Evolutionary conservation across 2,329 filamentous ascomycete genomes (phyloP).

Genomic region (Hypoxylon sp.): DNA sequence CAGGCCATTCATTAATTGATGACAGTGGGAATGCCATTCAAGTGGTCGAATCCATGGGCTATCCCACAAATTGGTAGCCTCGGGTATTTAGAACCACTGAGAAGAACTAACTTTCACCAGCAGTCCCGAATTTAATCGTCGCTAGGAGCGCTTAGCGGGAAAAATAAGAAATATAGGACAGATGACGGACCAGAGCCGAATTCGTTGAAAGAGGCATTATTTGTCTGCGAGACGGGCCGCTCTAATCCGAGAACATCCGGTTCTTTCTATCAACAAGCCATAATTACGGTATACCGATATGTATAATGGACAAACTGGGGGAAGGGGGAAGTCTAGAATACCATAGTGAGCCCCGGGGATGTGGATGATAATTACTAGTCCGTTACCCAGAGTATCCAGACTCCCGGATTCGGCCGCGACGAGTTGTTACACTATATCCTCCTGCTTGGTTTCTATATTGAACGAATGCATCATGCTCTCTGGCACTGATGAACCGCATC

Average conservation of each 20-base stretch:
- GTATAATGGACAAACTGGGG: constrained; percentile 13
- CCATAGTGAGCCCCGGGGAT: constrained; percentile 14
- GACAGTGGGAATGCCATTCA: constrained; percentile 35
- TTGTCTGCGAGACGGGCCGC: constrained; percentile 22
- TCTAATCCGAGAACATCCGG: constrained; percentile 31
- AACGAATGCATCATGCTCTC: constrained; percentile 29
- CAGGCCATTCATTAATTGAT: constrained; percentile 46
- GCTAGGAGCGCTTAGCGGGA: constrained; percentile 43
- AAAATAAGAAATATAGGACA: constrained; percentile 35
- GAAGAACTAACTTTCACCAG: constrained; percentile 34
- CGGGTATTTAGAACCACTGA: constrained; percentile 45
- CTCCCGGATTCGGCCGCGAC: constrained; percentile 31
- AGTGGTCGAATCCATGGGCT: constrained; percentile 41
- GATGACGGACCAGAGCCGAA: constrained; percentile 26
- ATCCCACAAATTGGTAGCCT: constrained; percentile 47
- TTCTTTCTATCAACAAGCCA: constrained; percentile 13
- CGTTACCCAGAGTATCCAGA: constrained; percentile 40
- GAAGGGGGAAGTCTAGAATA: constrained; percentile 16
- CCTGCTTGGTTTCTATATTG: constrained; percentile 27
- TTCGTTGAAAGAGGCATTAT: constrained; percentile 25
- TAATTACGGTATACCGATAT: constrained; percentile 11
- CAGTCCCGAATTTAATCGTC: constrained; percentile 42
- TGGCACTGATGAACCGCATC: constrained; percentile 31
- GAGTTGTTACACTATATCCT: constrained; percentile 24
- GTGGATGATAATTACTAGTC: constrained; percentile 26